Percentiles rank a stretch among this genome's conserved stretches.
Conservation (phyloP, 805 yeast species). For the Ogataea zsoltii region DNA sequence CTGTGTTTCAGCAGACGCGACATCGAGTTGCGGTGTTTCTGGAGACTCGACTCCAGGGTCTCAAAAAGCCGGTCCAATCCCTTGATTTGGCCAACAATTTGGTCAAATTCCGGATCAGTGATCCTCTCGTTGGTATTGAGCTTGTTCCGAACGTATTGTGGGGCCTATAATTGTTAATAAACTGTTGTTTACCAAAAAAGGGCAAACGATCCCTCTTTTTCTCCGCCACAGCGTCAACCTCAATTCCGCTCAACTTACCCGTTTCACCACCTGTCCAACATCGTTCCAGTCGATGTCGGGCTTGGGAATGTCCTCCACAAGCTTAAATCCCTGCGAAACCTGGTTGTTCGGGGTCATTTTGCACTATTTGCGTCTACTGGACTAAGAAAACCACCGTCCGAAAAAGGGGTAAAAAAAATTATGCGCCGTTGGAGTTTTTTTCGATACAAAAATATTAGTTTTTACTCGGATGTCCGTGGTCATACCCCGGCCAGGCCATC, state of each 20-base stretch:
- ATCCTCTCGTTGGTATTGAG: constrained; percentile 32
- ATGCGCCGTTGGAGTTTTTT: neutral
- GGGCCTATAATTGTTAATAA: constrained; percentile 22
- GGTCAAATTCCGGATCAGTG: constrained; percentile 41
- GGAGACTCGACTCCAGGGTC: constrained; percentile 15
- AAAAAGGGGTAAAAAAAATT: neutral
- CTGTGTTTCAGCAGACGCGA: constrained; percentile 17
- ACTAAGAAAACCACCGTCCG: neutral
- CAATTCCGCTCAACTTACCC: constrained; percentile 22
- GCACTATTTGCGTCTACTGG: neutral
- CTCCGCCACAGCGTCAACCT: no score
- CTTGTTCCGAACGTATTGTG: constrained; percentile 36
- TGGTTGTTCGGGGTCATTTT: constrained; percentile 1
- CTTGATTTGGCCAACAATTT: constrained; percentile 16
- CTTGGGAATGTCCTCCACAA: constrained; percentile 18
- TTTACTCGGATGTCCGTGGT: constrained; percentile 60
- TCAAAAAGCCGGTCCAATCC: constrained; percentile 20
- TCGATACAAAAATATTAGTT: constrained; percentile 4
- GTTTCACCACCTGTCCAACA: constrained; percentile 24
- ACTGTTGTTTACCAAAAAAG: neutral
- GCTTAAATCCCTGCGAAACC: constrained; percentile 6
- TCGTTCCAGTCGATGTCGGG: constrained; percentile 32
- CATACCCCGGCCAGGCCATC: constrained; percentile 66
- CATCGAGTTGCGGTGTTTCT: constrained; percentile 16
- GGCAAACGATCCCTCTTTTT: no score